Percentiles rank a stretch among this genome's conserved stretches.
Evolutionary conservation across 306 rosid species (phyloP).

Genomic region (Ziziphus jujuba): DNA sequence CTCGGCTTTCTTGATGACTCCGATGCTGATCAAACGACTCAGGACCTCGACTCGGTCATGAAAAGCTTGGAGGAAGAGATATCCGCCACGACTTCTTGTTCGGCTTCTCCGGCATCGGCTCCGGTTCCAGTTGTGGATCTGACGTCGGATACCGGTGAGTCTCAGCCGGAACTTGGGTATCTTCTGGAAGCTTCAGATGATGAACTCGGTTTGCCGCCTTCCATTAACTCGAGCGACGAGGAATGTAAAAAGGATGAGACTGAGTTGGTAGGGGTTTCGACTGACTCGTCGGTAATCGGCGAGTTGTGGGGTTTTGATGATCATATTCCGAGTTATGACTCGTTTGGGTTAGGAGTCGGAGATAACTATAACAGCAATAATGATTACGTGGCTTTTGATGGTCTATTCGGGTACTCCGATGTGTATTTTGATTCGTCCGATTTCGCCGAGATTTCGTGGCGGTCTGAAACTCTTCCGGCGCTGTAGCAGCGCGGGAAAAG

Average conservation of each 20-base stretch:
- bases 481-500: slow-evolving; percentile 28
- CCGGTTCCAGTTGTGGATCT: slow-evolving; percentile 41
- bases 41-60: slow-evolving; percentile 75
- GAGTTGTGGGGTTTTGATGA: slow-evolving; percentile 73
- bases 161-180: slow-evolving; percentile 71
- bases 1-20: slow-evolving; percentile 62
- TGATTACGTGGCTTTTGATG: slow-evolving; percentile 52
- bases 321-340: slow-evolving; percentile 53
- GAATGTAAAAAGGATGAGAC: slow-evolving; percentile 21
- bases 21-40: slow-evolving; percentile 45
- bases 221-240: slow-evolving; percentile 28
- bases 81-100: slow-evolving; percentile 37
- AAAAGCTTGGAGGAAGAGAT: slow-evolving; percentile 80
- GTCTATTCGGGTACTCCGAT: slow-evolving; percentile 65
- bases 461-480: slow-evolving; percentile 67
- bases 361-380: slow-evolving; percentile 10
- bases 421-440: slow-evolving; percentile 59
- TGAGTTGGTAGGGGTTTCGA: slow-evolving; percentile 46
- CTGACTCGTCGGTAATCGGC: slow-evolving; percentile 61
- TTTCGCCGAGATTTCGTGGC: slow-evolving; percentile 53
- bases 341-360: slow-evolving; percentile 53
- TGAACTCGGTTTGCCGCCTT: slow-evolving; percentile 82
- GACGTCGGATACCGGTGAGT: slow-evolving; percentile 58
- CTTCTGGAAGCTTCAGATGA: slow-evolving; percentile 86
- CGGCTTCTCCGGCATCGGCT: neutral